Evolutionary conservation across 225 moss, liverwort and hornwort genomes (phyloP), one percentile per base, ranked within the genome.

Genomic region (Sphagnum contortum): DNA sequence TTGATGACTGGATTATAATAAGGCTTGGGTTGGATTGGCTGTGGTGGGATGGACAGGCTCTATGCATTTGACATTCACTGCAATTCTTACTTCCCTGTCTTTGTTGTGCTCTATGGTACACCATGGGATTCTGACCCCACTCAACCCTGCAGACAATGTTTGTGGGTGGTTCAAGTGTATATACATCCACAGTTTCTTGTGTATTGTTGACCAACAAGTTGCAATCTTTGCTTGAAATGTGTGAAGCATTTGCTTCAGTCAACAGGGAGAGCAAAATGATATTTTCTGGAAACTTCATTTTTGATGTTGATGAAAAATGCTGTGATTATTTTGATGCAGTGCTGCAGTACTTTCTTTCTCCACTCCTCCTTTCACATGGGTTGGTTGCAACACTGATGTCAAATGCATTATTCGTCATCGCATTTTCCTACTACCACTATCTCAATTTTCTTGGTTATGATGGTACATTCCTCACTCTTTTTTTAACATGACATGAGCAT

Each of bases 361-460:
- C 96, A 64, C 84, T 96, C 59, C 90, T 96, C 52, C 80, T 96
- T 60, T 85, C 88, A 44, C 84, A 85, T 64, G 92, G 90, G 56
- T 92, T 92, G 83, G 61, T 92, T 57, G 79, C 96, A 63, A 82
- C 85, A 12, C 65, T 96, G 64, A 57, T 96, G 54, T 96, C 90
- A 50, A 96, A 96, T 69, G 5, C 81, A 71, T 80, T 96, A 6
- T 92, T 81, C 72, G 85, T 85, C 29, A 68, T 88, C 56, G 92
- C 96, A n/a, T 68, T 92, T 55, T 88, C 83, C 48, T 90, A 96
- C 73, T 92, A 96, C 68, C 92, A 96, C 80, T 96, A 96, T 82
- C 90, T 96, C 70, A 96, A 96, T 74, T 96, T 92, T 65, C 91
- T 96, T 63, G 92, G 92, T 64, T 96, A 90, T 79, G 88, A 92